Conservation (phyloP, 163 green algal genomes). For the Scenedesmus sp. region DNA sequence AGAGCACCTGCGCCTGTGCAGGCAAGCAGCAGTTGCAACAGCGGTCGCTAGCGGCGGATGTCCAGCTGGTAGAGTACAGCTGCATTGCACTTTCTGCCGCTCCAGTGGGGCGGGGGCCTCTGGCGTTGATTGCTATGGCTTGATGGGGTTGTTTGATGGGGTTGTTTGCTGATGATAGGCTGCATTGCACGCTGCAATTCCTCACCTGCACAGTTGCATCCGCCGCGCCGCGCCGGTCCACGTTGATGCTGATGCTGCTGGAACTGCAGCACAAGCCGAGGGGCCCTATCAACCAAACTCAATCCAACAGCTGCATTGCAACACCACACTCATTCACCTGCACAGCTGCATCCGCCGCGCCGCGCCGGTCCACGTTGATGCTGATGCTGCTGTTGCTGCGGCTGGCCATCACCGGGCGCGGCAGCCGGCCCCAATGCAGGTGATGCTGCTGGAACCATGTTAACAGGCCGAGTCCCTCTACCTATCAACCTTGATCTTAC, state of each 20-base stretch:
- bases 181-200: too few species aligned
- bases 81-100: neutral
- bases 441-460: neutral
- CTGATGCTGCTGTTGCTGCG: slow-evolving; percentile 4
- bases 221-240: slow-evolving; percentile 15
- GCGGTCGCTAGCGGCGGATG: neutral
- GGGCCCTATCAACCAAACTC: too few species aligned
- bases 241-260: neutral
- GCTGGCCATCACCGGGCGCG: neutral
- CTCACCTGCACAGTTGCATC: neutral
- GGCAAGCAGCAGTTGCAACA: neutral
- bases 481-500: too few species aligned
- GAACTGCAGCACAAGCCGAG: too few species aligned
- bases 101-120: too few species aligned
- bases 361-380: slow-evolving; percentile 30
- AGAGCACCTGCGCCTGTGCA: slow-evolving; percentile 3
- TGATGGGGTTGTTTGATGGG: too few species aligned
- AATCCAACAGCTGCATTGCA: too few species aligned
- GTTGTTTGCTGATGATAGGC: too few species aligned
- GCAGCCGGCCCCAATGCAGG: neutral
- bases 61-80: neutral
- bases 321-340: neutral
- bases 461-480: too few species aligned
- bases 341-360: neutral
- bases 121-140: too few species aligned